A percentile compares a stretch with the other conserved stretches of the same genome.
These are phyloP conservation scores for Lactarius hatsudake DNA, from an alignment of 768 basidiomycete genomes.

Conservation along the genomic window DNA sequence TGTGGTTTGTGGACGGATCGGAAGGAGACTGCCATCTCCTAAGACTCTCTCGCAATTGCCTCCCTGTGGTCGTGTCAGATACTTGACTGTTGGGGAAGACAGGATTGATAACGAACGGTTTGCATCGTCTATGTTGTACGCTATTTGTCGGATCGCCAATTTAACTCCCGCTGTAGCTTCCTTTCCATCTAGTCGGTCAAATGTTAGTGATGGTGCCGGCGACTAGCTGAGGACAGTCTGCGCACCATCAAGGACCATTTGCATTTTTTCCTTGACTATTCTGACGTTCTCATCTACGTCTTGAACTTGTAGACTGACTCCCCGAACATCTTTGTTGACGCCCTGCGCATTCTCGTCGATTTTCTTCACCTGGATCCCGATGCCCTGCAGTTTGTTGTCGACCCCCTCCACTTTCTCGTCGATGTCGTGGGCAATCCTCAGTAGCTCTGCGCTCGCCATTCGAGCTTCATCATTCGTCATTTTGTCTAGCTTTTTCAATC, in stretches of 20 bases:
- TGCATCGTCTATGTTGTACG: background rate
- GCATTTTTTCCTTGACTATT: background rate
- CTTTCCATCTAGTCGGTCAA: background rate
- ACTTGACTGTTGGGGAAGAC: background rate
- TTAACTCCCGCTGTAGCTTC: background rate
- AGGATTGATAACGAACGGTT: background rate
- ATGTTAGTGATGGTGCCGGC: background rate
- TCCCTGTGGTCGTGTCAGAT: background rate
- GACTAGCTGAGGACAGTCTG: background rate
- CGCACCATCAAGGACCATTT: background rate
- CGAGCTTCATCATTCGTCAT: background rate
- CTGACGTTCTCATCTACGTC: background rate
- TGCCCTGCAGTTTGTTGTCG: background rate
- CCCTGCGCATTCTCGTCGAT: background rate
- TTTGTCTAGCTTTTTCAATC: background rate
- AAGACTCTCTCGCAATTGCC: background rate
- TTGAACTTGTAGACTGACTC: no score
- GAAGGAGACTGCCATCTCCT: background rate
- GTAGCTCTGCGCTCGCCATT: background rate
- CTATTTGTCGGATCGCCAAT: background rate
- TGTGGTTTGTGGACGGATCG: background rate
- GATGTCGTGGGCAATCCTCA: background rate
- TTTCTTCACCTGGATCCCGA: background rate
- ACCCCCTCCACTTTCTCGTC: background rate
- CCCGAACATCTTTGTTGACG: background rate